Base-by-base conservation (phyloP, 2,329 filamentous ascomycete genomes). In the Zymoseptoria passerinii region DNA sequence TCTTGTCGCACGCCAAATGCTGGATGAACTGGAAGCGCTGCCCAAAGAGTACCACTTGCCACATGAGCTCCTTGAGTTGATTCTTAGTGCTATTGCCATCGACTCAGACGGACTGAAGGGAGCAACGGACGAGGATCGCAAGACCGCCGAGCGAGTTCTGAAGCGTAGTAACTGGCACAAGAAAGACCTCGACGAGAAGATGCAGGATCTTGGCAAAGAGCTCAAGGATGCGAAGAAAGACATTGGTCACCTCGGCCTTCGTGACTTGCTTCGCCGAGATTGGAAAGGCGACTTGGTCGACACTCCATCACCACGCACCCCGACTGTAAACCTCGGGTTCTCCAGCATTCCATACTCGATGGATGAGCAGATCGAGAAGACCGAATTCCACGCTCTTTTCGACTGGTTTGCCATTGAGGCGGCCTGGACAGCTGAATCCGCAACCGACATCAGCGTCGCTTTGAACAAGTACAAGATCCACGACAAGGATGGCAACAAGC, bases 321-420 rank as follows among this genome's bases (percentile, higher is more conserved):
- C 76, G 0, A 77, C 76, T 4, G 75, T 79, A 54, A 76, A 71
- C 62, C 73, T 79, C 0, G 77, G 77, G 16, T 78, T 78, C 60
- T 73, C 76, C 0, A 77, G 75, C 0, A 74, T 79, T 50, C 76
- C 77, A 0, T 78, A 74, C 68, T 76, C 74, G 1, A 69, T 78
- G 65, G 76, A 78, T 29, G 71, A 76, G 52, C 76, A 78, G 59
- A 77, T 78, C 56, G 61, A 69, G 8, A 76, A 75, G 63, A 79
- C 76, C 0, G 76, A 77, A 28, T 79, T 77, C 58, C 68, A 71
- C 51, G 76, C 76, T 61, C 71, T 78, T 4, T 79, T 79, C 52
- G 72, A 78, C 63, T 79, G 76, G 76, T 79, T 78, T 58, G 76
- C 76, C 2, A 68, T 78, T 28, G 75, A 79, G 54, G 76, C 77